These are phyloP conservation scores for Serendipita sp. DNA, from an alignment of 768 basidiomycete genomes.

Conservation along the genomic window DNA sequence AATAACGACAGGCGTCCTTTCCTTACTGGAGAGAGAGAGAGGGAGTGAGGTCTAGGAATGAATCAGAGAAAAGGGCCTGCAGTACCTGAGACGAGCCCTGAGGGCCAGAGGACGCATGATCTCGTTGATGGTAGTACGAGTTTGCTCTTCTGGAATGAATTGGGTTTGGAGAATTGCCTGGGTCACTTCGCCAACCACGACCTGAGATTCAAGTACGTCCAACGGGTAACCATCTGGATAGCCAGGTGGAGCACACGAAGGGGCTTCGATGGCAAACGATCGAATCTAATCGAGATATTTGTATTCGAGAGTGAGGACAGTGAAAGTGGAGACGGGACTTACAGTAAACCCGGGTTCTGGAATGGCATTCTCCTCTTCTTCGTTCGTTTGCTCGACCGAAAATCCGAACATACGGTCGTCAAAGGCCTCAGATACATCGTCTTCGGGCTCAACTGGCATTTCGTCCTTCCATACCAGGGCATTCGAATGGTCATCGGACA, in stretches of 20 bases:
- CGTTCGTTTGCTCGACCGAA: not conserved
- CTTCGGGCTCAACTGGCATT: conserved; percentile 17
- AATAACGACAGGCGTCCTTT: not conserved
- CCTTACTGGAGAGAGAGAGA: not conserved
- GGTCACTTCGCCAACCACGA: not conserved
- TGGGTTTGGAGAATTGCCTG: not conserved
- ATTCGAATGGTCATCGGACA: conserved; percentile 32
- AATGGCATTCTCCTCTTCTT: not conserved
- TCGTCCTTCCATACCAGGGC: conserved; percentile 28
- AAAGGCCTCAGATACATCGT: conserved; percentile 9
- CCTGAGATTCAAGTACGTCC: not conserved
- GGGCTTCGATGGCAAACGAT: not conserved
- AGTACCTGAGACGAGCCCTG: not conserved
- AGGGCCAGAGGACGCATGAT: not conserved
- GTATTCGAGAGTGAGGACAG: not conserved
- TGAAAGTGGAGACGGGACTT: not conserved
- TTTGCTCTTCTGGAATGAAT: not conserved
- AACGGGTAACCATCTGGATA: not conserved
- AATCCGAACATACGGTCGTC: not conserved
- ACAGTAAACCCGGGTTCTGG: not conserved
- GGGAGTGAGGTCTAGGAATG: not conserved
- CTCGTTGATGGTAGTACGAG: not conserved
- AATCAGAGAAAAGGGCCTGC: not conserved
- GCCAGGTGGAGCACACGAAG: not conserved
- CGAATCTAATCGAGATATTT: not conserved